Percentiles rank a stretch among this genome's conserved stretches.
Conservation (phyloP, 1,284 basidiomycete genomes). For the Stygiomarasmius scandens region DNA sequence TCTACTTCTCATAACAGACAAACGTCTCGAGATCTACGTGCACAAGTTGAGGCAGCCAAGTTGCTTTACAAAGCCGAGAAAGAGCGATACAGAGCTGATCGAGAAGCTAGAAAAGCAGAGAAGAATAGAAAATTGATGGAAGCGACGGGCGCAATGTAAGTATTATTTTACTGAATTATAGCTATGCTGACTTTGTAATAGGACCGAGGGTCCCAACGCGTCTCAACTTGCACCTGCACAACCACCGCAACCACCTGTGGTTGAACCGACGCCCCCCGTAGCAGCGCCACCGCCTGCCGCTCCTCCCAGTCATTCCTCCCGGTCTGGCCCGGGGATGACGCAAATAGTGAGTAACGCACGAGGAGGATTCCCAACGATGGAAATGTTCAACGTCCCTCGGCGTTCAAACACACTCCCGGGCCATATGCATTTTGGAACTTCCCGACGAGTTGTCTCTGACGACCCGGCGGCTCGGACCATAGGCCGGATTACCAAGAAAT, state of each 20-base stretch:
- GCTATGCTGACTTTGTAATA: neutral
- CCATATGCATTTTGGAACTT: conserved; percentile 30
- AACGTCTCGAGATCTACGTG: conserved; percentile 48
- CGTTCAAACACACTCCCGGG: conserved; percentile 42
- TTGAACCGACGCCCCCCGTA: neutral
- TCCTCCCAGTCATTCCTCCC: neutral
- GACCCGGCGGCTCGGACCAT: conserved; percentile 40
- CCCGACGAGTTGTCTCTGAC: conserved; percentile 20
- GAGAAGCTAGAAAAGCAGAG: conserved; percentile 52
- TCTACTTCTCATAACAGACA: neutral
- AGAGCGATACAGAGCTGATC: conserved; percentile 61
- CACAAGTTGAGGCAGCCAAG: conserved; percentile 70
- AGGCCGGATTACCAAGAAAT: conserved; percentile 48
- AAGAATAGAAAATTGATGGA: conserved; percentile 31
- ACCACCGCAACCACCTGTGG: neutral
- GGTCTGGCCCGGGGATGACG: conserved; percentile 15
- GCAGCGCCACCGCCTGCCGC: neutral
- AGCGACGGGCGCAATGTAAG: conserved; percentile 10
- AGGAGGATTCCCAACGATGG: conserved; percentile 59
- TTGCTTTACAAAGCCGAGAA: conserved; percentile 67
- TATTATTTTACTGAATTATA: neutral
- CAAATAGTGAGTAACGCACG: conserved; percentile 63
- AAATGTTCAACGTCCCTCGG: conserved; percentile 57
- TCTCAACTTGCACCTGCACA: neutral
- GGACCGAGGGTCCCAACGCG: conserved; percentile 5